Percentiles rank a stretch among this genome's conserved stretches.
phyloP scores from a whole-genome alignment of 108 stramenopile species.

The Cyclostephanos invisitatus region DNA sequence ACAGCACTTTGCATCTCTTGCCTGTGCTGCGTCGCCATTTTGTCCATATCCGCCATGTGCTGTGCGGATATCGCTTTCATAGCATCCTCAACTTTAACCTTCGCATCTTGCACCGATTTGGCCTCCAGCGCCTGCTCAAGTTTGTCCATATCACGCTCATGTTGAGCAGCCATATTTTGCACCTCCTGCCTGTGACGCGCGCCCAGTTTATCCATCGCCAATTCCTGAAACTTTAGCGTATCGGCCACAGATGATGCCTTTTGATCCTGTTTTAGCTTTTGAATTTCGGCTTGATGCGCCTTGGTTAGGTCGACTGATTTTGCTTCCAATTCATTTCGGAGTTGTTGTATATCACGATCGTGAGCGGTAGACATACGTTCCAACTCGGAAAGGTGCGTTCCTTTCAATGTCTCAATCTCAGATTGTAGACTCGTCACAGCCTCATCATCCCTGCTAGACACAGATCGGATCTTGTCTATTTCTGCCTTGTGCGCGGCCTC shows the following conservation, averaged over 20 bases:
- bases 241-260: conserved; percentile 27
- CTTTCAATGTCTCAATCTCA: conserved; percentile 28
- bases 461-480: conserved; percentile 13
- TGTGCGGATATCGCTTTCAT: conserved; percentile 5
- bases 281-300: conserved; percentile 25
- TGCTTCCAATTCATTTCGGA: conserved; percentile 24
- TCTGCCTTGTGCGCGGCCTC: conserved; percentile 29
- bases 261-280: conserved; percentile 17
- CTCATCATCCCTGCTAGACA: conserved; percentile 2
- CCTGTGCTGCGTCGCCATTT: conserved; percentile 13
- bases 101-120: conserved; percentile 1
- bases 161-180: conserved; percentile 15
- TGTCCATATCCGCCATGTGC: conserved; percentile 12
- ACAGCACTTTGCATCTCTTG: conserved; percentile 24
- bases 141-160: conserved; percentile 19
- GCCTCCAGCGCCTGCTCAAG: conserved; percentile 8
- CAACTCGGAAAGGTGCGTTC: conserved; percentile 24
- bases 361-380: conserved; percentile 17
- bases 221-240: conserved; percentile 24
- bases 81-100: conserved; percentile 19
- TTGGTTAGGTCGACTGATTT: conserved; percentile 17
- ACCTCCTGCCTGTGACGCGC: conserved; percentile 6
- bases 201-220: conserved; percentile 22
- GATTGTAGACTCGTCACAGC: conserved; percentile 2
- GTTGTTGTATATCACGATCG: conserved; percentile 24